Evolutionary conservation across 306 rosid genomes (phyloP), one percentile per base, ranked within the genome.

Genomic region (Cercis canadensis): DNA sequence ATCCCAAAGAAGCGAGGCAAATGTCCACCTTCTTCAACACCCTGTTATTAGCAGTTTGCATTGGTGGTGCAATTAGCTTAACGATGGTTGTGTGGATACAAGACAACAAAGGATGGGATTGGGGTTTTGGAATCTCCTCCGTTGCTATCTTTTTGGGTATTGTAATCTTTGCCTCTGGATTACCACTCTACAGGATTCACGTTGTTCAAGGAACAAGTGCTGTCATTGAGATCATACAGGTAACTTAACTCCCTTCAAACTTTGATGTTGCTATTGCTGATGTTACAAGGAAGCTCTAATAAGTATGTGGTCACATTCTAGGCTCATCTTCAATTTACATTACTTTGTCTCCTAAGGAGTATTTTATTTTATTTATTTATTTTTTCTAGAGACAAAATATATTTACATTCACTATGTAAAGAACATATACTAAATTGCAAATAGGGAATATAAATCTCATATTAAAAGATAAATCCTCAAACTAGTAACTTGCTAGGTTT

Each of bases 11-110:
- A 81, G 72, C 84, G 11, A 75, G 11, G 58, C 77, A 79, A 63
- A 94, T 88, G 94, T 90, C 98, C n/a, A 86, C 87, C 32, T 90
- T 82, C 87, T 90, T 94, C 47, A 90, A 94, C 81, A 5, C 61
- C 24, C 83, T 94, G 53, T 67, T 94, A 41, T 77, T 94, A 7
- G 84, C 90, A 18, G n/a, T 83, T 14, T 94, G 96, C 74, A 0
- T 67, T 4, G 98, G 98, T 29, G 96, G 92, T 63, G 81, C 85
- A 0, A 66, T 76, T 31, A 89, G 98, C 83, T 73, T 94, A 63
- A 94, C 95, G 0, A 73, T 94, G 13, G 46, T 90, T 54, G 97
- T 90, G 68, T 94, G 93, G 90, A 60, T 90, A 11, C 95, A 94
- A 75, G 80, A 83, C 60, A 18, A 86, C 43, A 89, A 54, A 82